Percentiles rank a stretch among this genome's conserved stretches.
These are phyloP conservation scores for Magnaporthales sp. DNA, from an alignment of 2,329 filamentous ascomycete genomes.

Conservation along the genomic window DNA sequence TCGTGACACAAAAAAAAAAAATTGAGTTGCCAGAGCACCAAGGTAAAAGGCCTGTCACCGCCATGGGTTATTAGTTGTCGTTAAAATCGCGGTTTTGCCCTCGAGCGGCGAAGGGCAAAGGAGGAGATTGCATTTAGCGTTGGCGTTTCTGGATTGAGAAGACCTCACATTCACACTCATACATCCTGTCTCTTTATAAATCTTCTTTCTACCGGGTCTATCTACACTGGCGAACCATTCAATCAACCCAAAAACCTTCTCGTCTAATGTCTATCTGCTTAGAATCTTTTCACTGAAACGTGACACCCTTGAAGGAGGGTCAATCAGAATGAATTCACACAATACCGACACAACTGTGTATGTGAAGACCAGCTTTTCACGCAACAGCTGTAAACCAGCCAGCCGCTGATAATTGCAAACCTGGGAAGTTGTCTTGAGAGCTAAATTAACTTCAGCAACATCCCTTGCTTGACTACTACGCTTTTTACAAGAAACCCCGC, in stretches of 20 bases:
- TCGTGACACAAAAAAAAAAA: neutral
- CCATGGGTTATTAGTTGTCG: neutral
- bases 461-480: neutral
- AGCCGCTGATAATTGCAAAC: neutral
- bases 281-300: too few relatives aligned
- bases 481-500: neutral
- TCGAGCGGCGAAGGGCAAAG: neutral
- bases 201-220: slow-evolving; percentile 66
- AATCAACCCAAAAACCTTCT: slow-evolving; percentile 27
- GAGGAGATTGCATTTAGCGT: slow-evolving; percentile 13
- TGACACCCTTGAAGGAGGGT: neutral
- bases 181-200: slow-evolving; percentile 60
- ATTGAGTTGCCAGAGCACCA: neutral
- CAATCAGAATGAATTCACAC: neutral
- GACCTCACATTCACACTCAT: slow-evolving; percentile 48
- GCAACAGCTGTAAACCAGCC: neutral
- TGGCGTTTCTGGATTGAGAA: slow-evolving; percentile 11
- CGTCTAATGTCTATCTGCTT: too few relatives aligned
- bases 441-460: neutral
- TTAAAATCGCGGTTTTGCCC: neutral
- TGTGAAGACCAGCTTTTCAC: neutral
- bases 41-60: neutral
- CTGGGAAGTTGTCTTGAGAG: neutral
- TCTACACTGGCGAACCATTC: slow-evolving; percentile 70
- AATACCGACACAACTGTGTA: neutral